Conservation (phyloP, 495 filamentous ascomycete species). For the Lasiosphaeria ovina region DNA sequence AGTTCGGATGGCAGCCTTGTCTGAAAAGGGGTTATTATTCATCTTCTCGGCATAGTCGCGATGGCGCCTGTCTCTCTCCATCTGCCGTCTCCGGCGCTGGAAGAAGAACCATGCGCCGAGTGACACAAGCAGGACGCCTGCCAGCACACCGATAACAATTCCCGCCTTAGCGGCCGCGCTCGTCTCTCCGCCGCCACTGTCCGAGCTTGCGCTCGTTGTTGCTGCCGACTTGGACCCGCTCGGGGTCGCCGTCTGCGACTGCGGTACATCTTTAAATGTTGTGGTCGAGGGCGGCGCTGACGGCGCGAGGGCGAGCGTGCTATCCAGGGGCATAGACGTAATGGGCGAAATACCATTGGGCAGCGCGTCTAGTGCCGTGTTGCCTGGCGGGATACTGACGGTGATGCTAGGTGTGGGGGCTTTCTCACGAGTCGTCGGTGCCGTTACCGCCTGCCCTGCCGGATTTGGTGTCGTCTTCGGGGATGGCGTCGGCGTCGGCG, state of each 20-base stretch:
- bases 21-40: slow-evolving; percentile 48
- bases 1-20: slow-evolving; percentile 35
- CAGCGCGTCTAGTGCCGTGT: not conserved
- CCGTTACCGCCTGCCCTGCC: not conserved
- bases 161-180: slow-evolving; percentile 75
- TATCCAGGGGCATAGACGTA: not conserved
- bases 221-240: slow-evolving; percentile 22
- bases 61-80: slow-evolving; percentile 39
- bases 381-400: too few species aligned
- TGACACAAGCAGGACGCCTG: slow-evolving; percentile 58
- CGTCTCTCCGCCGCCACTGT: slow-evolving; percentile 33
- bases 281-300: not conserved
- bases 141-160: slow-evolving; percentile 73
- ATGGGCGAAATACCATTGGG: not conserved
- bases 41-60: slow-evolving; percentile 58
- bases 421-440: not conserved
- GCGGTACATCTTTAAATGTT: not conserved
- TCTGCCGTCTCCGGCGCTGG: slow-evolving; percentile 57
- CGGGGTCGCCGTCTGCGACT: not conserved
- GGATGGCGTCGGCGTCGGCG: not conserved
- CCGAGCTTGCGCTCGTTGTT: slow-evolving; percentile 29
- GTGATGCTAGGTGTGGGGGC: too few species aligned
- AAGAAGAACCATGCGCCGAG: slow-evolving; percentile 66
- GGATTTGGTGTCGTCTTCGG: not conserved
- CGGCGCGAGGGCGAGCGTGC: not conserved